These are phyloP conservation scores for Fremontodendron californicum DNA, from an alignment of 345 rosid genomes.

Conservation along the genomic window DNA sequence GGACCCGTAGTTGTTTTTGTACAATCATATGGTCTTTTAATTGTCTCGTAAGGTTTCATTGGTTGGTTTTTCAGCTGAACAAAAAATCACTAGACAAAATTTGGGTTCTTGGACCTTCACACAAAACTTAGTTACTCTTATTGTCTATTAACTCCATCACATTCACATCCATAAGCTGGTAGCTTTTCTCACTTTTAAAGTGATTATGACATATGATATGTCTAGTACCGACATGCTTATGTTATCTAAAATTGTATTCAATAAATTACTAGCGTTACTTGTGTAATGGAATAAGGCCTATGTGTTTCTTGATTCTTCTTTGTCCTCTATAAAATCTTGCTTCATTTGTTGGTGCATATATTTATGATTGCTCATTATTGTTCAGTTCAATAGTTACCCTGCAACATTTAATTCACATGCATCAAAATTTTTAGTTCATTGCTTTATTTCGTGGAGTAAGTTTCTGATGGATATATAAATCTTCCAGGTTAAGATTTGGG, in stretches of 20 bases:
- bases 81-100: not conserved
- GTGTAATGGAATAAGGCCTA: not conserved
- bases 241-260: not conserved
- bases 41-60: not conserved
- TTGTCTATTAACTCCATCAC: not conserved
- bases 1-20: not conserved
- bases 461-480: not conserved
- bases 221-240: not conserved
- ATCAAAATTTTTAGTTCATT: not conserved
- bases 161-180: not conserved
- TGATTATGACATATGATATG: not conserved
- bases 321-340: not conserved
- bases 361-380: not conserved
- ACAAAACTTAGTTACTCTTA: not conserved
- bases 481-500: conserved; percentile 95
- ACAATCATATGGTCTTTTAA: not conserved
- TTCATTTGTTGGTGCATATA: not conserved
- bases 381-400: not conserved
- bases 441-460: not conserved
- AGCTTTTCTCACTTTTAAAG: conserved; percentile 1
- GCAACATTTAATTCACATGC: not conserved
- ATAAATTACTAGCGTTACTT: not conserved
- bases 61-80: not conserved
- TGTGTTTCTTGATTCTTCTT: not conserved
- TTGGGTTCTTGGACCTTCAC: not conserved